Percentiles rank a stretch among this genome's conserved stretches.
These are phyloP conservation scores for Populus ilicifolia DNA, from an alignment of 345 rosid genomes.

Conservation along the genomic window DNA sequence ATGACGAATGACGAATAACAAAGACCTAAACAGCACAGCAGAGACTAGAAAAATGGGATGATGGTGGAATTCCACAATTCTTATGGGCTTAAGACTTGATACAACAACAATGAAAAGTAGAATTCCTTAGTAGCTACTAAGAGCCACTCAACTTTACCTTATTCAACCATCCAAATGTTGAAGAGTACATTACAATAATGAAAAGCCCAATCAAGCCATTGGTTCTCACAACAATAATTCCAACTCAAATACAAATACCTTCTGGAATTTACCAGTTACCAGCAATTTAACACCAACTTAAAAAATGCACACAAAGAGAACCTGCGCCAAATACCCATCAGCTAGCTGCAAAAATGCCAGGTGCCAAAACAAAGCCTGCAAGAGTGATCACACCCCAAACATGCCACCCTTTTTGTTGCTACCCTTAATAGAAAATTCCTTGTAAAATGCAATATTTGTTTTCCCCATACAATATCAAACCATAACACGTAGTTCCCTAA, in stretches of 20 bases:
- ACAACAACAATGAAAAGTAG: background rate
- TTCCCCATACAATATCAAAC: constrained; percentile 12
- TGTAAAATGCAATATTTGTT: background rate
- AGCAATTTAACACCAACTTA: constrained; percentile 14
- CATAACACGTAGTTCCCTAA: constrained; percentile 8
- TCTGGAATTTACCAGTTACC: constrained; percentile 14
- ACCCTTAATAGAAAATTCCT: constrained; percentile 7
- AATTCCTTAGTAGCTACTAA: background rate
- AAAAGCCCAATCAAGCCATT: constrained; percentile 14
- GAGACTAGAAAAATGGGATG: background rate
- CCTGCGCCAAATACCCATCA: constrained; percentile 3
- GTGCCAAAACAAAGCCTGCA: background rate
- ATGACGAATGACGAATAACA: background rate
- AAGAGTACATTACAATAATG: constrained; percentile 2
- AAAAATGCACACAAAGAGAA: constrained; percentile 4
- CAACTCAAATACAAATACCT: constrained; percentile 9
- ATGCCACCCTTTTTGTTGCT: constrained; percentile 5
- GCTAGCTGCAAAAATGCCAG: constrained; percentile 9
- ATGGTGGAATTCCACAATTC: background rate
- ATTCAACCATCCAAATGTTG: background rate
- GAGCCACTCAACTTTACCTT: constrained; percentile 7
- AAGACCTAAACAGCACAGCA: background rate
- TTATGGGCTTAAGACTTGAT: background rate
- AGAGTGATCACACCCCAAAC: constrained; percentile 2
- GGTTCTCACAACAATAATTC: constrained; percentile 5